Conservation (phyloP, 2,329 filamentous ascomycete genomes). For the Emergomyces orientalis region DNA sequence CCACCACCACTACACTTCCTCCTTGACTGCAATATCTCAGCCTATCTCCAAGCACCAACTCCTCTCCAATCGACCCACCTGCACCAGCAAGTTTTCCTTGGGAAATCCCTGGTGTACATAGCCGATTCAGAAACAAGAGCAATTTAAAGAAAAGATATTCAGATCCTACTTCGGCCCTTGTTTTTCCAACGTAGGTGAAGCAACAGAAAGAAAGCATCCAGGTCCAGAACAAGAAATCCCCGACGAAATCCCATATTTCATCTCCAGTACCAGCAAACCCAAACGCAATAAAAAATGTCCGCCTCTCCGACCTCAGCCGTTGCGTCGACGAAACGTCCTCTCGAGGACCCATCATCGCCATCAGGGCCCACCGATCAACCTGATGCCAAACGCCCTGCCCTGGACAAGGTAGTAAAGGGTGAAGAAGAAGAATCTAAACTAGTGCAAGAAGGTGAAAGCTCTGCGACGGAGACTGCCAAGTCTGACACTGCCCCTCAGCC, state of each 20-base stretch:
- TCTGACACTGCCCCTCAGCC: constrained; percentile 30
- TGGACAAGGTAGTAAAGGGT: constrained; percentile 80
- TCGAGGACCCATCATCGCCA: constrained; percentile 94
- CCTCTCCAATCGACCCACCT: constrained; percentile 34
- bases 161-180: constrained; percentile 32
- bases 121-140: constrained; percentile 45
- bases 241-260: constrained; percentile 13
- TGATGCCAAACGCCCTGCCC: constrained; percentile 89
- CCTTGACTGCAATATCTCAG: constrained; percentile 4
- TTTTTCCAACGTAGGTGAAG: constrained; percentile 36
- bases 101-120: constrained; percentile 84
- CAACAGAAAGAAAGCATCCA: constrained; percentile 14
- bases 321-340: constrained; percentile 66
- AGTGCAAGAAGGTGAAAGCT: constrained; percentile 7
- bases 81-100: constrained; percentile 91
- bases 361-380: constrained; percentile 86
- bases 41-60: constrained; percentile 28
- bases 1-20: constrained; percentile 7
- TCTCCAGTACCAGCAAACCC: constrained; percentile 17
- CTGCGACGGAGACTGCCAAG: constrained; percentile 37
- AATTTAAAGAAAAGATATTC: constrained; percentile 39
- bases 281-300: constrained; percentile 49
- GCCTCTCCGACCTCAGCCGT: constrained; percentile 47
- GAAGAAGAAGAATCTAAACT: constrained; percentile 41
- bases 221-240: constrained; percentile 15